Percentiles rank a stretch among this genome's conserved stretches.
phyloP scores from a whole-genome alignment of 164 flowering plant genomes.

The Annona cherimola region DNA sequence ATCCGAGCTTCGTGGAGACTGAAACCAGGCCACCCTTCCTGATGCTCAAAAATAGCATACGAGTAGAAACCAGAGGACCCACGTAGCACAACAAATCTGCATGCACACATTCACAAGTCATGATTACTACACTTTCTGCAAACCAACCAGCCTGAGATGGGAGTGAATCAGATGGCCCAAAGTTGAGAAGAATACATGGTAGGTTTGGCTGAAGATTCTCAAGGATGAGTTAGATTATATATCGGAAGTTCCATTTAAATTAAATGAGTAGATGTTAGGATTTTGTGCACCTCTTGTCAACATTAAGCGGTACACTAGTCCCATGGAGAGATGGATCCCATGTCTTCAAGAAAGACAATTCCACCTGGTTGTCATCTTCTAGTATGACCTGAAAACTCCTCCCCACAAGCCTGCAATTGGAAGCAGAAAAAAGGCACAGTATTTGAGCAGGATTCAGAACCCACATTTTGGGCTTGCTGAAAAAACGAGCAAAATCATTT shows the following conservation, averaged over 20 bases:
- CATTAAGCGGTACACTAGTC: slow-evolving; percentile 56
- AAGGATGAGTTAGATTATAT: too few species aligned
- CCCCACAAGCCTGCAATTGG: slow-evolving; percentile 54
- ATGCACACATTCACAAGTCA: background rate
- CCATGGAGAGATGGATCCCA: slow-evolving; percentile 77
- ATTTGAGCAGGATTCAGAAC: too few species aligned
- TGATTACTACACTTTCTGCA: background rate
- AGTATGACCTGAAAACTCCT: slow-evolving; percentile 53
- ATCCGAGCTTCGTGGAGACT: slow-evolving; percentile 53
- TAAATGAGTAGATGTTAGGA: background rate
- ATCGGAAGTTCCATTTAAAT: too few species aligned
- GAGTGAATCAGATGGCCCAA: too few species aligned
- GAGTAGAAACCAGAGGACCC: slow-evolving; percentile 84
- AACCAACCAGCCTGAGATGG: too few species aligned
- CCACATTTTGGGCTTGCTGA: too few species aligned
- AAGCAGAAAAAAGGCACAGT: too few species aligned
- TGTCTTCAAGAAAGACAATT: slow-evolving; percentile 69
- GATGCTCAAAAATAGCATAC: slow-evolving; percentile 84
- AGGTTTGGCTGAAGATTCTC: too few species aligned
- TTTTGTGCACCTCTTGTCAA: slow-evolving; percentile 71
- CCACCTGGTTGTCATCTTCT: slow-evolving; percentile 70
- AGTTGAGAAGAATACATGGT: too few species aligned
- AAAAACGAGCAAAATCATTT: too few species aligned
- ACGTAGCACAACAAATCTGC: slow-evolving; percentile 73
- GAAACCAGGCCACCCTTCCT: slow-evolving; percentile 78